phyloP scores from a whole-genome alignment of 139 green algal genomes.

The Tetraselmis striata region DNA sequence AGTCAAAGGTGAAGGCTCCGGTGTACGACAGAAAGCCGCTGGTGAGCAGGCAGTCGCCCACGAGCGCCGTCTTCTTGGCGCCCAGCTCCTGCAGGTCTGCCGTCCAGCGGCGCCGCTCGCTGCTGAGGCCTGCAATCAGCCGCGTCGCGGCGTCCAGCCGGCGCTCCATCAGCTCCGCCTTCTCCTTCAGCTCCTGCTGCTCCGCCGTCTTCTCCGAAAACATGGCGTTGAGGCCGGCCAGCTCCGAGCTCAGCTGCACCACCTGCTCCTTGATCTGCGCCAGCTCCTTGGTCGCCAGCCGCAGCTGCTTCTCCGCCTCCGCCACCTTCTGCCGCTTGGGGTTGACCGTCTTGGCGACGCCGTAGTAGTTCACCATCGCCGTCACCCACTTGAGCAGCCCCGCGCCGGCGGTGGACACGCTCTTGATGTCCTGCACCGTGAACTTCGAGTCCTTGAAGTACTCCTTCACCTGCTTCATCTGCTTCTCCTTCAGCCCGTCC shows the following conservation, averaged over 20 bases:
- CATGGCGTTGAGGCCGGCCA: slow-evolving; percentile 49
- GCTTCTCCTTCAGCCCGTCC: slow-evolving; percentile 67
- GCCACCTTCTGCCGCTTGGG: slow-evolving; percentile 78
- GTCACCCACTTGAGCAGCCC: slow-evolving; percentile 80
- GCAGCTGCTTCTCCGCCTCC: slow-evolving; percentile 68
- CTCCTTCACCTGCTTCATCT: slow-evolving; percentile 70
- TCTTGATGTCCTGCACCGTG: slow-evolving; percentile 58
- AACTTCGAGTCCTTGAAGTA: slow-evolving; percentile 82
- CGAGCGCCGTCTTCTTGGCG: slow-evolving; percentile 36
- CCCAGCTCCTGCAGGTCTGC: slow-evolving; percentile 50
- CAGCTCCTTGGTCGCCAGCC: slow-evolving; percentile 67
- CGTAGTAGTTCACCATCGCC: slow-evolving; percentile 85
- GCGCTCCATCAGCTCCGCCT: slow-evolving; percentile 79
- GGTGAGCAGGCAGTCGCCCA: slow-evolving; percentile 78
- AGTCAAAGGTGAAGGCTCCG: slow-evolving; percentile 78
- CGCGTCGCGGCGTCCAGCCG: slow-evolving; percentile 64
- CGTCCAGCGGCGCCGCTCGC: slow-evolving; percentile 69
- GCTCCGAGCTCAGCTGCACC: slow-evolving; percentile 49
- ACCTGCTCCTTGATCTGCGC: slow-evolving; percentile 57
- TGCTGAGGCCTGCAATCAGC: slow-evolving; percentile 65
- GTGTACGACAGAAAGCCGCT: slow-evolving; percentile 71
- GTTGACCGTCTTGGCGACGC: slow-evolving; percentile 65
- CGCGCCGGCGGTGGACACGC: slow-evolving; percentile 52
- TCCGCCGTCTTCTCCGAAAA: slow-evolving; percentile 73
- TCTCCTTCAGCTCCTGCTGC: slow-evolving; percentile 67